Conservation (phyloP, 2,329 filamentous ascomycete species). For the Tolypocladium inflatum region DNA sequence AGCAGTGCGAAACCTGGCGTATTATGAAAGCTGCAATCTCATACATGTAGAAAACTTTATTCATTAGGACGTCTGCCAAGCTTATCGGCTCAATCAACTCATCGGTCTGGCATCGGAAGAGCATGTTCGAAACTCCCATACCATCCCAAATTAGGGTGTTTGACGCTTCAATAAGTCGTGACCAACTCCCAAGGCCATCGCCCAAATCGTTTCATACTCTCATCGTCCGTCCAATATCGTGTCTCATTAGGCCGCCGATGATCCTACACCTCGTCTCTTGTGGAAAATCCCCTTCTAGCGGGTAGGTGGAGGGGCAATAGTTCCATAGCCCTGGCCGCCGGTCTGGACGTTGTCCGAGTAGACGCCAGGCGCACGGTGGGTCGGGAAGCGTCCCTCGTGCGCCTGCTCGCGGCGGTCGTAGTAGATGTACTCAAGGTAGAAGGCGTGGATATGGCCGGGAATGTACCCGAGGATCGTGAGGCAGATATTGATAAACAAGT, state of each 20-base stretch:
- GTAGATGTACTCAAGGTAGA: conserved; percentile 77
- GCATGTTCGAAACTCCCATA: background rate
- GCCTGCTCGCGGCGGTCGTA: conserved; percentile 62
- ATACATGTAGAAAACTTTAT: too few species aligned
- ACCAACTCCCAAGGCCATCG: background rate
- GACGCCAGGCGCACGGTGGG: conserved; percentile 53
- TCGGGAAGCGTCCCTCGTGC: conserved; percentile 43
- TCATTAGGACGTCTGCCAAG: background rate
- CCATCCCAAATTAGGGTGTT: background rate
- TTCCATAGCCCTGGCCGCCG: conserved; percentile 58
- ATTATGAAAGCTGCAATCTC: background rate
- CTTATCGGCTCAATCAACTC: too few species aligned
- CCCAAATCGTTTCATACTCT: background rate
- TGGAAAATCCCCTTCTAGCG: background rate
- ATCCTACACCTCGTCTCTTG: background rate
- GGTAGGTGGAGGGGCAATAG: conserved; percentile 26
- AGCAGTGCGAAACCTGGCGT: background rate
- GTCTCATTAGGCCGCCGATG: background rate
- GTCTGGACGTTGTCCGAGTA: conserved; percentile 66
- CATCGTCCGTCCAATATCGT: background rate
- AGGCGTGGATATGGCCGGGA: conserved; percentile 71
- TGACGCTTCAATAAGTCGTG: background rate
- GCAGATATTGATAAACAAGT: conserved; percentile 58
- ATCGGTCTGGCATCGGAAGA: background rate
- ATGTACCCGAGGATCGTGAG: conserved; percentile 62